phyloP scores from a whole-genome alignment of 148 eudicot species.

The Spergularia marina region DNA sequence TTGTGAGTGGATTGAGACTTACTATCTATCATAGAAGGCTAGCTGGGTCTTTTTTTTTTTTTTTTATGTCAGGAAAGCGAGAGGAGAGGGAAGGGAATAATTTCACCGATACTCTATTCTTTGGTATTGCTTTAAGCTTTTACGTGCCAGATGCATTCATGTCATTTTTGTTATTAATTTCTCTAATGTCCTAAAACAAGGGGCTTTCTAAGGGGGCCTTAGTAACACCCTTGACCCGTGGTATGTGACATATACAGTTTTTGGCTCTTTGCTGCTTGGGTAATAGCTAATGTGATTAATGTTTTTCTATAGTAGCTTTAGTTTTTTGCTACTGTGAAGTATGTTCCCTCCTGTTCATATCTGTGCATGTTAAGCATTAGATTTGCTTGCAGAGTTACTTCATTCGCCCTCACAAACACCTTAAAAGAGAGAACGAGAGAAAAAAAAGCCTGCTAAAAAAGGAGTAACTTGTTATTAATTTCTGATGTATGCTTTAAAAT shows the following conservation, averaged over 20 bases:
- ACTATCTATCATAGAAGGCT: too few species aligned
- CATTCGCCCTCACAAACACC: not conserved
- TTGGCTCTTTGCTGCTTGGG: not conserved
- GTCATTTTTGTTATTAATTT: not conserved
- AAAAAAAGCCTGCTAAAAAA: not conserved
- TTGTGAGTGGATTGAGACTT: too few species aligned
- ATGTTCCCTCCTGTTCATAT: not conserved
- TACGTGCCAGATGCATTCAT: not conserved
- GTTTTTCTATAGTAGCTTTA: not conserved
- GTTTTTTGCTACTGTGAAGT: not conserved
- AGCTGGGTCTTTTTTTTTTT: too few species aligned
- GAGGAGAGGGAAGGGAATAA: too few species aligned
- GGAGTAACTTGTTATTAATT: not conserved
- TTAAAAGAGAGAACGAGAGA: not conserved
- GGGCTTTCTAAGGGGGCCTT: too few species aligned
- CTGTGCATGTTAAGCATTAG: not conserved
- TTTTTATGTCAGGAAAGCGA: too few species aligned
- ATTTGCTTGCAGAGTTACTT: not conserved
- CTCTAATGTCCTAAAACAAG: not conserved
- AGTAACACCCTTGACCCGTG: not conserved
- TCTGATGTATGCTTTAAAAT: constrained; percentile 6
- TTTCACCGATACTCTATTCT: too few species aligned
- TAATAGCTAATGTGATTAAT: not conserved
- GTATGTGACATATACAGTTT: not conserved
- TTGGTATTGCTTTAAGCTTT: not conserved